These are phyloP conservation scores for Lyophyllum semitale DNA, from an alignment of 768 basidiomycete genomes.

Conservation along the genomic window DNA sequence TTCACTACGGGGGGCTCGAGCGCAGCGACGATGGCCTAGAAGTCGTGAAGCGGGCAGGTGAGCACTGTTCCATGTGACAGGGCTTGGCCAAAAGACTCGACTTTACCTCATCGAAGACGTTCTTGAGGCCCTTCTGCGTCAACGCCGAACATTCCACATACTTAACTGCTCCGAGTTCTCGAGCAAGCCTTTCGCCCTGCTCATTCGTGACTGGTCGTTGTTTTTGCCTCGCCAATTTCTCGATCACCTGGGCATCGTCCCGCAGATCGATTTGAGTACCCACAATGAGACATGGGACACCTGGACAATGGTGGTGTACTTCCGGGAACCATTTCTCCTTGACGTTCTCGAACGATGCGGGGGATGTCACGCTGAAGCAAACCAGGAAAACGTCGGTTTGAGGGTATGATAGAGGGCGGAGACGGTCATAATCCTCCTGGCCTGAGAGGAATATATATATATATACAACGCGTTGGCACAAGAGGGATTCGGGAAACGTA, in stretches of 20 bases:
- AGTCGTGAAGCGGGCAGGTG: constrained; percentile 8
- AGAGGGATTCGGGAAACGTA: constrained; percentile 39
- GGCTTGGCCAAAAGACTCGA: constrained; percentile 14
- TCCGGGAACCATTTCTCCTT: constrained; percentile 99
- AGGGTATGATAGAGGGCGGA: constrained; percentile 98
- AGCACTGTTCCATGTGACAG: constrained; percentile 10
- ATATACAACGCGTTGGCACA: constrained; percentile 11
- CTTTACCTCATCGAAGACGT: constrained; percentile 99
- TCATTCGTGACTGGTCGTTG: constrained; percentile 89
- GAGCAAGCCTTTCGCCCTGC: constrained; percentile 91
- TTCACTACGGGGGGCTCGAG: constrained; percentile 95
- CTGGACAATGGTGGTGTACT: constrained; percentile 99
- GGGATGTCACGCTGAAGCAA: constrained; percentile 98
- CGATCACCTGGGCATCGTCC: constrained; percentile 89
- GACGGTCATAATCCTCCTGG: constrained; percentile 99
- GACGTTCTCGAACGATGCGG: constrained; percentile 99
- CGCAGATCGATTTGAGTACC: constrained; percentile 98
- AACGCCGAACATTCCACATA: constrained; percentile 99
- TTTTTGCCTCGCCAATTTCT: constrained; percentile 96
- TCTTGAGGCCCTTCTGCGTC: constrained; percentile 99
- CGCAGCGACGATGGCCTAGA: constrained; percentile 95
- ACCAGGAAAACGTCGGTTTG: constrained; percentile 99
- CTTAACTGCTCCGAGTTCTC: constrained; percentile 97
- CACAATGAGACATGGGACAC: constrained; percentile 98
- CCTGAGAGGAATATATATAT: constrained; percentile 44